phyloP scores from a whole-genome alignment of 495 filamentous ascomycete genomes.

The Emericellopsis terricola region DNA sequence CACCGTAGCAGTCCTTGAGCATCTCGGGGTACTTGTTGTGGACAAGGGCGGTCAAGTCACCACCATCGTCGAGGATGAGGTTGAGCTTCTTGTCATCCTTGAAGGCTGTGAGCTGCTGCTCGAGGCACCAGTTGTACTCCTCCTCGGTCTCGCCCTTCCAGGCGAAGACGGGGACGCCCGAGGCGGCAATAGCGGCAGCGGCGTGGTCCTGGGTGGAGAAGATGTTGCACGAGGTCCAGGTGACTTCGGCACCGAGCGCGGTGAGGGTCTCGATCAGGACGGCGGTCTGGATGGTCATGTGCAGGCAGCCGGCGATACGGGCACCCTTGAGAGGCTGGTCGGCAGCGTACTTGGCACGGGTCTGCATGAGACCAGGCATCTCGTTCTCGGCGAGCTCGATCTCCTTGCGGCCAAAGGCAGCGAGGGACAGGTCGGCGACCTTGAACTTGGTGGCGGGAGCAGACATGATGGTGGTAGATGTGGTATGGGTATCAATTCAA shows the following conservation, averaged over 20 bases:
- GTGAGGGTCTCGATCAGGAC: conserved; percentile 96
- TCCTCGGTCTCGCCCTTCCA: conserved; percentile 99
- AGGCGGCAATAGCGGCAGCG: conserved; percentile 87
- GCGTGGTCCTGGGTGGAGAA: conserved; percentile 99
- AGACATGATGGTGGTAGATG: conserved; percentile 26
- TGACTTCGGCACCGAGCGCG: conserved; percentile 89
- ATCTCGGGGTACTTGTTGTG: conserved; percentile 96
- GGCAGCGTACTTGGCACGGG: conserved; percentile 69
- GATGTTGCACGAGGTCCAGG: conserved; percentile 97
- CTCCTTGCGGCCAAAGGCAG: conserved; percentile 97
- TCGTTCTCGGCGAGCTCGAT: conserved; percentile 98
- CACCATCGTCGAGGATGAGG: conserved; percentile 97
- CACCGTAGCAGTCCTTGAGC: conserved; percentile 92
- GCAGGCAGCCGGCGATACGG: conserved; percentile 90
- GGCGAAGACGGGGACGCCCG: conserved; percentile 90
- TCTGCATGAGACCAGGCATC: conserved; percentile 95
- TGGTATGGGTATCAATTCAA: background rate
- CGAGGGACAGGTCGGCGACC: conserved; percentile 94
- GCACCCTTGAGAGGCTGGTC: conserved; percentile 85
- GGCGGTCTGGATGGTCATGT: conserved; percentile 99
- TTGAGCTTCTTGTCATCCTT: conserved; percentile 93
- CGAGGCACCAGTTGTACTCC: conserved; percentile 98
- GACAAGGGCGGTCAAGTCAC: conserved; percentile 89
- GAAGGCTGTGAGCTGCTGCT: conserved; percentile 95
- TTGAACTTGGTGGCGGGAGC: conserved; percentile 88